Conservation (phyloP, 495 filamentous ascomycete species). For the Darksidea phi region DNA sequence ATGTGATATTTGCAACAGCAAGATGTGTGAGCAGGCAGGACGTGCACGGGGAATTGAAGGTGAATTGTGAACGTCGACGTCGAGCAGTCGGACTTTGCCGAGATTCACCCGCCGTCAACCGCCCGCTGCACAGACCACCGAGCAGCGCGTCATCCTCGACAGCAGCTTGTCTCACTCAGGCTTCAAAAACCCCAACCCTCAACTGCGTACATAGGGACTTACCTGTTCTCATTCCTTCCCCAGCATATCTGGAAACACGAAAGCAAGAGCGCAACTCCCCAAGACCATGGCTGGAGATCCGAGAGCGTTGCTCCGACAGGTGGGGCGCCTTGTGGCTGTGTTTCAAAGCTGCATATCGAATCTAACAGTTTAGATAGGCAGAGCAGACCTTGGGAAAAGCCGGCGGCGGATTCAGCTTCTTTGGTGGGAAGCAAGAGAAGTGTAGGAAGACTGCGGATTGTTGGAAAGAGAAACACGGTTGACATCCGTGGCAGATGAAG, state of each 20-base stretch:
- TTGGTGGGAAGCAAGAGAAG: conserved; percentile 77
- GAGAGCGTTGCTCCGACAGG: conserved; percentile 58
- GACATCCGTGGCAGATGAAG: conserved; percentile 50
- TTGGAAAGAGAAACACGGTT: background rate
- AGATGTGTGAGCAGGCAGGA: no score
- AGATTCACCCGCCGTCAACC: conserved; percentile 25
- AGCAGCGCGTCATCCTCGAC: conserved; percentile 29
- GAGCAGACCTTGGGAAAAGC: conserved; percentile 72
- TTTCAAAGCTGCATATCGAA: conserved; percentile 6
- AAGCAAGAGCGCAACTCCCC: background rate
- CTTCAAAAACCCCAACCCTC: background rate
- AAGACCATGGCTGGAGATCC: conserved; percentile 52
- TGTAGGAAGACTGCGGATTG: conserved; percentile 36
- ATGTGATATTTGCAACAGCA: background rate
- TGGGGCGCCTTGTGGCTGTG: conserved; percentile 36
- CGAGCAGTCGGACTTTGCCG: conserved; percentile 8
- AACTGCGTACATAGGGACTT: no score
- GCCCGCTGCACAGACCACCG: conserved; percentile 14
- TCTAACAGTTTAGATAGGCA: conserved; percentile 61
- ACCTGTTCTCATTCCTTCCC: conserved; percentile 1
- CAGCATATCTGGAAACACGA: background rate
- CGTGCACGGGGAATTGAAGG: no score
- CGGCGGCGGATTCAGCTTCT: conserved; percentile 71
- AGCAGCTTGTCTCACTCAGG: conserved; percentile 22
- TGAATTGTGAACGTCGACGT: background rate